These are phyloP conservation scores for Chimonanthus salicifolius DNA, from an alignment of 164 flowering plant genomes.

Conservation along the genomic window DNA sequence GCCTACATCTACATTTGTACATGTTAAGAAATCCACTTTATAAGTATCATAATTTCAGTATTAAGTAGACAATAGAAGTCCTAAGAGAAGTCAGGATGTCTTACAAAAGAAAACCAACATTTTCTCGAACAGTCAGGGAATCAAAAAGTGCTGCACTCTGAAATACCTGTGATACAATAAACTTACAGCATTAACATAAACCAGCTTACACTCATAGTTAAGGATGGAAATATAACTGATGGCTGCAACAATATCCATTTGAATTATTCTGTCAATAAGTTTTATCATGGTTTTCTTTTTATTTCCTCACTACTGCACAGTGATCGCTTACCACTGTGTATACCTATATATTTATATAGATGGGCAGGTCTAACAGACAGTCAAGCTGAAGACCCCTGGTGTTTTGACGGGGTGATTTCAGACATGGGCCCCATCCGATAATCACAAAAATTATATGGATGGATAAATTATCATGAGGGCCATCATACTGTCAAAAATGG, in stretches of 20 bases:
- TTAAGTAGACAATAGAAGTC: neutral
- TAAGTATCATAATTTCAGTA: neutral
- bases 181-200: neutral
- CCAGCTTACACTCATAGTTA: neutral
- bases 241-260: neutral
- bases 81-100: conserved; percentile 18
- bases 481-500: too few relatives aligned
- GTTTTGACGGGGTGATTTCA: too few relatives aligned
- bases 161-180: conserved; percentile 60
- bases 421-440: too few relatives aligned
- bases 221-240: neutral
- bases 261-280: neutral
- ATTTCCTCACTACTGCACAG: neutral
- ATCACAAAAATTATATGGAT: too few relatives aligned
- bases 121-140: conserved; percentile 94
- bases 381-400: too few relatives aligned
- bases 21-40: neutral
- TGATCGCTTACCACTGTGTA: too few relatives aligned
- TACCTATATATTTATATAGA: too few relatives aligned
- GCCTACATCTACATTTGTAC: neutral
- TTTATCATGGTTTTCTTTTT: neutral
- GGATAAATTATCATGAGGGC: too few relatives aligned
- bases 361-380: too few relatives aligned
- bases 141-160: conserved; percentile 99
- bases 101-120: conserved; percentile 99